Evolutionary conservation across 768 basidiomycete genomes (phyloP).

Genomic region (Obba rivulosa): DNA sequence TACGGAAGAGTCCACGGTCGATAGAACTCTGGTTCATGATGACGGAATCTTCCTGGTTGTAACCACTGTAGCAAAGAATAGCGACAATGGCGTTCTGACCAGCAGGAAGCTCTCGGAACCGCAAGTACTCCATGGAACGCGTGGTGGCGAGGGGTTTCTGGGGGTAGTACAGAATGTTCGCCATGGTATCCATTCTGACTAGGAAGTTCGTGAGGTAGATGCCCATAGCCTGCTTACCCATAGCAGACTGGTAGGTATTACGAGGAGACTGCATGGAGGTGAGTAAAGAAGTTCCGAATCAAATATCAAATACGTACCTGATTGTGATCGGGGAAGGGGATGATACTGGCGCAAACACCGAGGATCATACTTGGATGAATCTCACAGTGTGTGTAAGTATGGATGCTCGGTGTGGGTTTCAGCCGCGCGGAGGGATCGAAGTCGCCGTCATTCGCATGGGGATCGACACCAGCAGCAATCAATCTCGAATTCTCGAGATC

Average conservation of each 20-base stretch:
- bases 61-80: slow-evolving; percentile 97
- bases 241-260: slow-evolving; percentile 99
- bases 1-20: slow-evolving; percentile 96
- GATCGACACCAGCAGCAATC: slow-evolving; percentile 53
- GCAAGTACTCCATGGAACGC: slow-evolving; percentile 98
- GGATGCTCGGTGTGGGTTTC: slow-evolving; percentile 78
- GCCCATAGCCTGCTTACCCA: slow-evolving; percentile 99
- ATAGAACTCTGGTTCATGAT: slow-evolving; percentile 99
- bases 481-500: slow-evolving; percentile 84
- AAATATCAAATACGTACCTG: slow-evolving; percentile 52
- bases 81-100: slow-evolving; percentile 99
- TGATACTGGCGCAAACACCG: slow-evolving; percentile 97
- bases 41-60: slow-evolving; percentile 99
- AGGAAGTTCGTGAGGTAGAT: slow-evolving; percentile 98
- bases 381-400: slow-evolving; percentile 98
- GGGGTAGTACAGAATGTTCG: slow-evolving; percentile 98
- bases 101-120: slow-evolving; percentile 96
- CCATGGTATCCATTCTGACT: slow-evolving; percentile 99
- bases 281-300: slow-evolving; percentile 4
- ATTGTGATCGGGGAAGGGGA: slow-evolving; percentile 99
- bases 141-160: slow-evolving; percentile 99
- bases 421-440: slow-evolving; percentile 86
- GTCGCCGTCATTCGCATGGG: slow-evolving; percentile 57
- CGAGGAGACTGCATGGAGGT: slow-evolving; percentile 74
- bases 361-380: slow-evolving; percentile 99